These are phyloP conservation scores for Cryptococcus sp. DNA, from an alignment of 1,284 basidiomycete species.

Conservation along the genomic window DNA sequence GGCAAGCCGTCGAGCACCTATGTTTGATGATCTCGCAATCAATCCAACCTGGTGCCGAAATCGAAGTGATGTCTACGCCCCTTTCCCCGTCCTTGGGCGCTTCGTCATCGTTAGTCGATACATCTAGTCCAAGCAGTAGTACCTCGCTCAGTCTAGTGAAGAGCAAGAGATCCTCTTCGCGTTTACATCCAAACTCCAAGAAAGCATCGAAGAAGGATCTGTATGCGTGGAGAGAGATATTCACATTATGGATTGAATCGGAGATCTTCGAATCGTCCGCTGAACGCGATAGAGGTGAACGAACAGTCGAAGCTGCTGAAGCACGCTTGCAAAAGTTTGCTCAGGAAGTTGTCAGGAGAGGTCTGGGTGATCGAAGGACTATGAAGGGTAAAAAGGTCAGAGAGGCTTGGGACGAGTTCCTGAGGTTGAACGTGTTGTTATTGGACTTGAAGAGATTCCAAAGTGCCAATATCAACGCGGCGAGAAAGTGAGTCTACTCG, in stretches of 20 bases:
- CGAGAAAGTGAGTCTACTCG: slow-evolving; percentile 60
- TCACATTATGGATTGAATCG: slow-evolving; percentile 80
- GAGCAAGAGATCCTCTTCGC: not conserved
- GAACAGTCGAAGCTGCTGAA: slow-evolving; percentile 72
- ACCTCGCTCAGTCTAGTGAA: not conserved
- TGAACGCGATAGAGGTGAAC: slow-evolving; percentile 75
- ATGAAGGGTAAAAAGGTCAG: slow-evolving; percentile 66
- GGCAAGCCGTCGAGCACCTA: slow-evolving; percentile 62
- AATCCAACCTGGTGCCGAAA: slow-evolving; percentile 59
- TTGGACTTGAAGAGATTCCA: slow-evolving; percentile 88
- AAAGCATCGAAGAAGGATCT: slow-evolving; percentile 60
- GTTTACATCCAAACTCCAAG: not conserved
- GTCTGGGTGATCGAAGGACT: slow-evolving; percentile 62
- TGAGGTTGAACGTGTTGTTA: slow-evolving; percentile 77
- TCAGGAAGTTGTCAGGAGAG: slow-evolving; percentile 64
- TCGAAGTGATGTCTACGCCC: slow-evolving; percentile 29
- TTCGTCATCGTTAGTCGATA: not conserved
- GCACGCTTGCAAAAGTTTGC: slow-evolving; percentile 69
- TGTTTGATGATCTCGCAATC: slow-evolving; percentile 63
- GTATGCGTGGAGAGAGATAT: slow-evolving; percentile 91
- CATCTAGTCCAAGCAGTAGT: too few species aligned
- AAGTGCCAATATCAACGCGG: slow-evolving; percentile 82
- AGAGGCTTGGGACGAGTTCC: slow-evolving; percentile 72
- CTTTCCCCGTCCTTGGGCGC: slow-evolving; percentile 18
- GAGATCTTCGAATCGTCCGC: slow-evolving; percentile 80